Conservation (phyloP, 1,284 basidiomycete species). For the Ganoderma lucidum region DNA sequence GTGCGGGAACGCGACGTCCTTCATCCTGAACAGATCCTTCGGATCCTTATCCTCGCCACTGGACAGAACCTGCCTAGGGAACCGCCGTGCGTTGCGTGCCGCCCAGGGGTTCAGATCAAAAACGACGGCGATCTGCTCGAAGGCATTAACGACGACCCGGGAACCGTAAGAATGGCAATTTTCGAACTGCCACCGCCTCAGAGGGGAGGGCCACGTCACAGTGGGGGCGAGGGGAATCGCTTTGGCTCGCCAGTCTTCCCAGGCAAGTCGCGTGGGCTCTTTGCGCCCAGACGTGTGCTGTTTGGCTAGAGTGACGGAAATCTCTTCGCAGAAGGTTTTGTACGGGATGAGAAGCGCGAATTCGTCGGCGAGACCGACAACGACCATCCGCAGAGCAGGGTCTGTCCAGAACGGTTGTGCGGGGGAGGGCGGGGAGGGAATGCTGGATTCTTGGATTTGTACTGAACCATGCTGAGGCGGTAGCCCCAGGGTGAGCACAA, state of each 20-base stretch:
- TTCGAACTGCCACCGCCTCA: not conserved
- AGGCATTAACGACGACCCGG: not conserved
- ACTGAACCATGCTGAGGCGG: not conserved
- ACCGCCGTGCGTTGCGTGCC: not conserved
- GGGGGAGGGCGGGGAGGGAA: not conserved
- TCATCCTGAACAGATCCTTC: not conserved
- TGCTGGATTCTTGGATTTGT: not conserved
- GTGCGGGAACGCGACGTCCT: not conserved
- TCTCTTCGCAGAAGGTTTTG: not conserved
- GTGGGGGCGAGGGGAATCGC: not conserved
- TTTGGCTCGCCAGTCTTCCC: not conserved
- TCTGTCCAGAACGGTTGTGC: not conserved
- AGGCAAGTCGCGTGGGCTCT: not conserved
- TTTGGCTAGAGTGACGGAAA: not conserved
- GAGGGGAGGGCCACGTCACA: not conserved
- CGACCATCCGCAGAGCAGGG: not conserved
- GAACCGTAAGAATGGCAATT: not conserved
- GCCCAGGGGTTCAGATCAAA: not conserved
- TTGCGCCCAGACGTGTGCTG: not conserved
- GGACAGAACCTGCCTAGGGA: not conserved
- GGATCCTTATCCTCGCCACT: not conserved
- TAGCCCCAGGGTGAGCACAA: not conserved
- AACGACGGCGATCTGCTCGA: not conserved
- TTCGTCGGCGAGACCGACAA: not conserved
- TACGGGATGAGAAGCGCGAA: not conserved